These are phyloP conservation scores for Petunia secreta DNA, from an alignment of 257 asterid species.

Conservation along the genomic window DNA sequence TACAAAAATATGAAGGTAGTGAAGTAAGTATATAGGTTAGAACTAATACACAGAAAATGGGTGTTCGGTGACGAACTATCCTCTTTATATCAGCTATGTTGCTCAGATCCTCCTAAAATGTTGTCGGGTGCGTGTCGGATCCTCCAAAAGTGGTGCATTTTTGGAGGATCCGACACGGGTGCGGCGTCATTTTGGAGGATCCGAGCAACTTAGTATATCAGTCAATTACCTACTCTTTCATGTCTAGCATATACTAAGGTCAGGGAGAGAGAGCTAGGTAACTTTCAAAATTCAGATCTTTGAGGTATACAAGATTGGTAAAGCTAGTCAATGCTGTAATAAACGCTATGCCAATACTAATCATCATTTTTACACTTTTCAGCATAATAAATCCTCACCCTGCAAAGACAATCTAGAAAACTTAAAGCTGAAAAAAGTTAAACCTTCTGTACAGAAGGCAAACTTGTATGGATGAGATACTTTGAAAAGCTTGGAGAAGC, in stretches of 20 bases:
- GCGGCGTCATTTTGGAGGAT: no score
- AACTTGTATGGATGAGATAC: neutral
- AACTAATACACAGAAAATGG: neutral
- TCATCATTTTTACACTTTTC: neutral
- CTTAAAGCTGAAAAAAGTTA: neutral
- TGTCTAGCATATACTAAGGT: neutral
- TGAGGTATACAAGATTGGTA: neutral
- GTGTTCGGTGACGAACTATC: neutral
- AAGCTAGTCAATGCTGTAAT: neutral
- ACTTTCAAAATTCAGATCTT: neutral
- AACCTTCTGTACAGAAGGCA: neutral
- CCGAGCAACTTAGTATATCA: no score
- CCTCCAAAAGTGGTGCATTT: no score
- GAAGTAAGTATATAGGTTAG: neutral
- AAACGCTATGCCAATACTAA: neutral
- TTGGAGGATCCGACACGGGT: no score
- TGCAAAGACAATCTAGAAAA: neutral
- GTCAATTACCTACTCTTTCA: no score
- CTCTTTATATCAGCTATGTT: no score
- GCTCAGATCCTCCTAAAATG: no score
- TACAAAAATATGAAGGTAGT: conserved; percentile 12
- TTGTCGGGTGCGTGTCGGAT: no score
- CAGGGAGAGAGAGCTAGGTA: neutral
- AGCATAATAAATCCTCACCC: neutral
- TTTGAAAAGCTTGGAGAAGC: conserved; percentile 5